Base-by-base conservation (phyloP, 805 yeast species). In the Cyberlindnera lachancei region DNA sequence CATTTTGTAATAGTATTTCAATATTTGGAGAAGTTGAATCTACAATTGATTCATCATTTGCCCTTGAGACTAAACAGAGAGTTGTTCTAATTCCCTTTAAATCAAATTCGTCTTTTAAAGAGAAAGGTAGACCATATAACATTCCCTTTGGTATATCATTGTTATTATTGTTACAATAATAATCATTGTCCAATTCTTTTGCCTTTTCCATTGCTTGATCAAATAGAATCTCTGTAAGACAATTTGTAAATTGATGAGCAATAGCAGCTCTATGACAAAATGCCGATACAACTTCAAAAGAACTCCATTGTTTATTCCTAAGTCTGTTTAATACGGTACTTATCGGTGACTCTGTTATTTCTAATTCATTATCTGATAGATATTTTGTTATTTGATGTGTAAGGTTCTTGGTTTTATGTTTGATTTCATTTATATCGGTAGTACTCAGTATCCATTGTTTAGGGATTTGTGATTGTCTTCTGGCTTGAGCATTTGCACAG, bases 81-180 rank as follows among this genome's bases (percentile, higher is more conserved):
- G 72, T 55, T 3, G 77, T 58, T 6, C 62, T 66, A 14, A 61
- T 58, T 7, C 75, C 79, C 33, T 56, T 56, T 30, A 74, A 42
- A 31, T 52, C 52, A 27, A 51, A 33, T 19, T 53, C 50, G 25
- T 53, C 79, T 38, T 79, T 79, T 34, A 77, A 55, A 0, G 82
- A 73, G 24, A 78, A 56, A 4, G 86, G 86, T 14, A 79, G 47
- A 0, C 86, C 86, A 43, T 79, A 86, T 29, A 79, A 61, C 3
- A 79, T 79, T 20, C 86, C 86, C 41, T 68, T 59, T 7, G 78
- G 79, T 23, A 67, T 55, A 41, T 29, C 15, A 33, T 50, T 49
- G n/a, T n/a, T n/a, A n/a, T n/a, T n/a, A n/a, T n/a, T n/a, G n/a
- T n/a, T n/a, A n/a, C n/a, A n/a, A n/a, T n/a, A n/a, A 36, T 39